Percentiles rank a stretch among this genome's conserved stretches.
phyloP scores from a whole-genome alignment of 108 stramenopile genomes.

The Skeletonema grethae region DNA sequence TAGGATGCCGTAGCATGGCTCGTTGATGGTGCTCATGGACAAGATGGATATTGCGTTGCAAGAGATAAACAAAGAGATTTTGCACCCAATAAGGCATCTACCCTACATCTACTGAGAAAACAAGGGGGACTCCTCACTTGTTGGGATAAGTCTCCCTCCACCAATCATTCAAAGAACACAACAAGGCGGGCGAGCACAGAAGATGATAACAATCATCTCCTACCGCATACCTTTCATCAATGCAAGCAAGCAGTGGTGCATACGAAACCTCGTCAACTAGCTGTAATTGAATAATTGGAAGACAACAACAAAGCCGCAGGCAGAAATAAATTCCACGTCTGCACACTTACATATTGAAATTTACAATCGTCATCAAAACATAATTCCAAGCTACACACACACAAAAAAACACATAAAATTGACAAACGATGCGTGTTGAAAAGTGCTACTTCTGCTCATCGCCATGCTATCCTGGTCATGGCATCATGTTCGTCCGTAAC shows the following conservation, averaged over 20 bases:
- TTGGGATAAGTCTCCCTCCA: neutral
- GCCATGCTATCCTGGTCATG: constrained; percentile 98
- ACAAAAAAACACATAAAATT: neutral
- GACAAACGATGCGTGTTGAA: constrained; percentile 89
- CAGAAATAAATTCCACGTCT: neutral
- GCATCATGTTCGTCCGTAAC: constrained; percentile 98
- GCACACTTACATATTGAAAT: no score
- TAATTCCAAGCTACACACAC: neutral
- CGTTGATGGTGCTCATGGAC: constrained; percentile 1
- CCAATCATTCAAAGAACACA: neutral
- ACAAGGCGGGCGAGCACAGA: no score
- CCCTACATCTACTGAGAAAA: no score
- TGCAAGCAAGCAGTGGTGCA: no score
- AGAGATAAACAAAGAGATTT: no score
- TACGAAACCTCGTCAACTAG: no score
- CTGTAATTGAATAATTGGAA: no score
- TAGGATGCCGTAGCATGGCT: constrained; percentile 33
- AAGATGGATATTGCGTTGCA: no score
- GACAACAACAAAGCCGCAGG: neutral
- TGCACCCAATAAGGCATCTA: no score
- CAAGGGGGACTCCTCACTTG: neutral
- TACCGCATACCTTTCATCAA: no score
- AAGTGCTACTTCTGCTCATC: constrained; percentile 98
- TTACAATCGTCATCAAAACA: no score
- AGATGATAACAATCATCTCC: no score